Conservation (phyloP, 306 rosid species). For the Pterocarpus macrocarpus region DNA sequence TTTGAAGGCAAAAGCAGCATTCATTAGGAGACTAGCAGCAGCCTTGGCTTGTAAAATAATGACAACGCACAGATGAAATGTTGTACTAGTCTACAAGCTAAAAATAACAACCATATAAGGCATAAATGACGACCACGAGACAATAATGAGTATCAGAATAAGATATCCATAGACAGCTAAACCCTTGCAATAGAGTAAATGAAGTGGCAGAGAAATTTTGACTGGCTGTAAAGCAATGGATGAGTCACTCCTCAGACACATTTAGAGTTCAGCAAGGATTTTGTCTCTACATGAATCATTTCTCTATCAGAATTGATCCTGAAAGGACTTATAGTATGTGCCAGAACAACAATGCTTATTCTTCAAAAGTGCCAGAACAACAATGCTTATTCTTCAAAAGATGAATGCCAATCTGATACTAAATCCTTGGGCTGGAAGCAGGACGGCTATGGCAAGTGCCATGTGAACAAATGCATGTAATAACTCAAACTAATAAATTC, state of each 20-base stretch:
- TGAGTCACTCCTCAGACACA: background rate
- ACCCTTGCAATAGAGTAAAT: no score
- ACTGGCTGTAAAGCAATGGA: background rate
- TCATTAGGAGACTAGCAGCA: constrained; percentile 1
- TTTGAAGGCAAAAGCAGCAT: constrained; percentile 21
- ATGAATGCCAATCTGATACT: background rate
- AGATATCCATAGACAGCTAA: background rate
- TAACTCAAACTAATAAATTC: background rate
- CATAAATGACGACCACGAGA: background rate
- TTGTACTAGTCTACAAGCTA: background rate
- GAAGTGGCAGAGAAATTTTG: background rate
- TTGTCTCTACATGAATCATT: background rate
- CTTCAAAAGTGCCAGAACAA: constrained; percentile 18
- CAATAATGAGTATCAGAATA: background rate
- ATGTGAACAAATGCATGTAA: background rate
- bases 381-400: constrained; percentile 20
- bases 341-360: constrained; percentile 33
- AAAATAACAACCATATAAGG: constrained; percentile 5
- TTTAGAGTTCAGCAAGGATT: background rate
- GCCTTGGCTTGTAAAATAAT: constrained; percentile 1
- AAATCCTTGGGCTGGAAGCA: background rate
- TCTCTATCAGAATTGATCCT: background rate
- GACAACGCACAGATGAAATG: background rate
- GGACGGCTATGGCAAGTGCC: constrained; percentile 15
- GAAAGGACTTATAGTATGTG: background rate